A percentile compares a stretch with the other conserved stretches of the same genome.
Conservation (phyloP, 768 basidiomycete genomes). For the Tylopilus intermedius region DNA sequence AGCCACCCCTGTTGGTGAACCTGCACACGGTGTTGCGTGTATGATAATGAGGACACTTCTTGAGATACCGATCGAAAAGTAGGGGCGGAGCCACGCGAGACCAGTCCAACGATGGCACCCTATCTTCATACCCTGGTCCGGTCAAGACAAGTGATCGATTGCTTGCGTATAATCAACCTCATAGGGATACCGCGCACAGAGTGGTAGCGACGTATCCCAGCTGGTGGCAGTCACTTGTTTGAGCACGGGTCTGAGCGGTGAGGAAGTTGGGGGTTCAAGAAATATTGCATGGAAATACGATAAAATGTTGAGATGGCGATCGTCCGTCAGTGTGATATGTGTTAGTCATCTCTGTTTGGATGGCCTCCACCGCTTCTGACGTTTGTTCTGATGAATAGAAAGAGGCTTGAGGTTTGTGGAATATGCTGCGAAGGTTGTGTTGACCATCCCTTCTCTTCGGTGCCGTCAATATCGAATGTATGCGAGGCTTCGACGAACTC, state of each 20-base stretch:
- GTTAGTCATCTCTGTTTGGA: conserved; percentile 35
- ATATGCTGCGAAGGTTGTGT: conserved; percentile 1
- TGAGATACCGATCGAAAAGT: background rate
- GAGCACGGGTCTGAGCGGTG: conserved; percentile 15
- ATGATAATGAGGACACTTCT: background rate
- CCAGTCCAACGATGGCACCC: conserved; percentile 74
- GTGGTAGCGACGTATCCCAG: conserved; percentile 69
- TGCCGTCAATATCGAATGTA: conserved; percentile 20
- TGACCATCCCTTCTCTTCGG: conserved; percentile 23
- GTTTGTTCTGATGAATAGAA: background rate
- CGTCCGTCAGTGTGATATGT: conserved; percentile 50
- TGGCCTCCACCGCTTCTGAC: conserved; percentile 32
- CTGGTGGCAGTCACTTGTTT: conserved; percentile 34
- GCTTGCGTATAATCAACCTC: conserved; percentile 56
- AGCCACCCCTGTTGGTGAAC: too few relatives aligned
- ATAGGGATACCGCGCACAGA: conserved; percentile 68
- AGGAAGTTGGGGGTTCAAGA: conserved; percentile 29
- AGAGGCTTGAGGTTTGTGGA: background rate
- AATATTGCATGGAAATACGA: conserved; percentile 69
- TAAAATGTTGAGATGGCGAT: conserved; percentile 63
- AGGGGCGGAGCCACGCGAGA: conserved; percentile 28
- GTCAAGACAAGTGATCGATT: conserved; percentile 58
- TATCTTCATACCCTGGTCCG: conserved; percentile 78
- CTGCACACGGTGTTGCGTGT: too few relatives aligned
- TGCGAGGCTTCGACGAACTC: conserved; percentile 51